Conservation (phyloP, 352 stramenopile genomes). For the Plasmopara viticola region DNA sequence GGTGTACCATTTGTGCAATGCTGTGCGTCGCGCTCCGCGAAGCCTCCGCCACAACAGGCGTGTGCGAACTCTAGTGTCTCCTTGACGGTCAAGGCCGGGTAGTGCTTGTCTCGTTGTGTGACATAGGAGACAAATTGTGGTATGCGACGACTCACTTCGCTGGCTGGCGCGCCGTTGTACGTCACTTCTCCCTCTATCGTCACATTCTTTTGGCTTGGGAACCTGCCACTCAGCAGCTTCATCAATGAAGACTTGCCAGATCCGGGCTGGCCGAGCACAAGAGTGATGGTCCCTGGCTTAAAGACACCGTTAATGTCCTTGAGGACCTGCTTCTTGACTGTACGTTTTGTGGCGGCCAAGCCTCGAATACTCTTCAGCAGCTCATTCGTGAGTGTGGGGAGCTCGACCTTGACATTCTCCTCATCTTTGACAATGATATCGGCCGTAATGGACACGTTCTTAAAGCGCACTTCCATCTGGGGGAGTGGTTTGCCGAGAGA, state of each 20-base stretch:
- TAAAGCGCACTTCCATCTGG: conserved; percentile 43
- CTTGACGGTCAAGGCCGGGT: conserved; percentile 39
- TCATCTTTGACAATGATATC: conserved; percentile 23
- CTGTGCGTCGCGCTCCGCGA: conserved; percentile 6
- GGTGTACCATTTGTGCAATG: conserved; percentile 13
- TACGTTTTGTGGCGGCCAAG: conserved; percentile 23
- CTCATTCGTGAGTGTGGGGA: conserved; percentile 20
- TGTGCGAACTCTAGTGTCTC: conserved; percentile 11
- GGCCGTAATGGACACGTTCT: conserved; percentile 27
- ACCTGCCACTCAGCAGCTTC: conserved; percentile 40
- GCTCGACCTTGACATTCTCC: conserved; percentile 12
- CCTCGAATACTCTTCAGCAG: conserved; percentile 15
- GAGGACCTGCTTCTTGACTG: conserved; percentile 34
- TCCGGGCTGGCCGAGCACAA: conserved; percentile 40
- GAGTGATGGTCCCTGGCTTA: conserved; percentile 37
- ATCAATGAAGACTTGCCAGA: conserved; percentile 50
- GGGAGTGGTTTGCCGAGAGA: conserved; percentile 24
- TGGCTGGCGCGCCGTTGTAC: conserved; percentile 30
- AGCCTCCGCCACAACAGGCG: conserved; percentile 34
- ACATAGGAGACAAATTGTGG: conserved; percentile 38
- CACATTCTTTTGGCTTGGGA: conserved; percentile 29
- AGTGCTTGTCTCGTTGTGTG: conserved; percentile 34
- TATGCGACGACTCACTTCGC: conserved; percentile 9
- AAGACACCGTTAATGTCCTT: conserved; percentile 33
- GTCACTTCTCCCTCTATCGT: conserved; percentile 29